Base-by-base conservation (phyloP, 139 green algal genomes). In the Tetraselmis chui region DNA sequence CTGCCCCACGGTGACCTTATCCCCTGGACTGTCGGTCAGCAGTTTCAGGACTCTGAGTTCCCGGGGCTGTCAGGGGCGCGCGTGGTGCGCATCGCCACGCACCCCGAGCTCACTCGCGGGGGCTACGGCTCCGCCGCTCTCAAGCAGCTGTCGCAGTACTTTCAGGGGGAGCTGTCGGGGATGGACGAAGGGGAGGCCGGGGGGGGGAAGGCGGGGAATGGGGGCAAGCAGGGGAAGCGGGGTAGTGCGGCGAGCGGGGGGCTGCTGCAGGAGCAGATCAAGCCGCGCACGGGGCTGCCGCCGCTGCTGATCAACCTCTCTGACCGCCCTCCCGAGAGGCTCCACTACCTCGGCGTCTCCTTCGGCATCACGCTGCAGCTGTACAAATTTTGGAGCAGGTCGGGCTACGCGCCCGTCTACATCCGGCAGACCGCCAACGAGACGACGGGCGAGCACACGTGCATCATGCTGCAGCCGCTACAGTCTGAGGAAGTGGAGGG, bases 31-130 rank as follows among this genome's bases (percentile, higher is more conserved):
- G 84, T 99, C 28, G 90, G 90, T 5, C 92, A 98, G 93, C 96
- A 99, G 89, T 99, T 94, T 87, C 89, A 97, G 90, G 96, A 99
- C 87, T 59, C 88, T 1, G 94, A 97, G 67, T 99, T 99, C 86
- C 94, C 96, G 0, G 76, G 75, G 0, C 93, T 99, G 29, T 95
- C 87, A 1, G 96, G 96, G 28, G 96, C 94, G 2, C 89, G 96
- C 30, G 91, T 99, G 23, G 96, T 99, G 76, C 93, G 96, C 80
- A 96, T 99, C 45, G 96, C 96, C 1, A 88, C 91, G n/a, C 96
- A 99, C 86, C 96, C 96, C 1, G 94, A 97, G 76, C 86, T 99
- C 32, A 83, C 78, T 0, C 86, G 93, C 25, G 94, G 90, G 2
- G 96, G 96, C 5, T 98, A 99, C 81, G 96, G 96, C 79, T 90